These are phyloP conservation scores for Leishmania amazonensis DNA, from an alignment of 208 protist species.

Conservation along the genomic window DNA sequence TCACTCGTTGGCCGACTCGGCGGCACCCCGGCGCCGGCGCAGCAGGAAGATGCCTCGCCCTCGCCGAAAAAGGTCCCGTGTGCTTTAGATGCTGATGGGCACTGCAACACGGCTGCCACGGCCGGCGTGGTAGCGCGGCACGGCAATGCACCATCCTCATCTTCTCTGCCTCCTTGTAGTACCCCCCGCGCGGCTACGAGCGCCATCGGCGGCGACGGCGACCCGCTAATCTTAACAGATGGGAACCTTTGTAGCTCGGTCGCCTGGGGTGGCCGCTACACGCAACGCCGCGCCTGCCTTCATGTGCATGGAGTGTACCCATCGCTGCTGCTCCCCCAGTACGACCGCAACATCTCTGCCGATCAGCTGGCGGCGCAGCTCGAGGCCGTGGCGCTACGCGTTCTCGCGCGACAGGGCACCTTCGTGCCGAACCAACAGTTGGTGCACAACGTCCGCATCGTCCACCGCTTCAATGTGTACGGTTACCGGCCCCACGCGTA, in stretches of 20 bases:
- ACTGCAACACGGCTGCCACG: background rate
- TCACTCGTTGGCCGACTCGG: background rate
- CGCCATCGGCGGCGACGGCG: background rate
- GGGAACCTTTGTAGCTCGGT: slow-evolving; percentile 4
- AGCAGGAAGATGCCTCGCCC: background rate
- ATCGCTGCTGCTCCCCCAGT: slow-evolving; percentile 70
- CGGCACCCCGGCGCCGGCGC: background rate
- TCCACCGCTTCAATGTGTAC: slow-evolving; percentile 68
- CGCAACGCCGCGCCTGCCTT: slow-evolving; percentile 56
- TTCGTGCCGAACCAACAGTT: slow-evolving; percentile 38
- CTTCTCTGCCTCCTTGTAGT: background rate
- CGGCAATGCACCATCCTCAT: background rate
- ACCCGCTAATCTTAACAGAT: background rate
- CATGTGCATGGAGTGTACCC: slow-evolving; percentile 86
- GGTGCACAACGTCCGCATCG: slow-evolving; percentile 72
- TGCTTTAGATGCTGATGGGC: background rate
- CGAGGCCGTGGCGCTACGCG: slow-evolving; percentile 56
- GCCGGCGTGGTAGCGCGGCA: background rate
- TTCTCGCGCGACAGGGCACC: slow-evolving; percentile 17
- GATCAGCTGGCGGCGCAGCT: slow-evolving; percentile 82
- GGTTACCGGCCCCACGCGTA: slow-evolving; percentile 53
- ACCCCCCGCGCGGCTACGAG: background rate
- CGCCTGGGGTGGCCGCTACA: slow-evolving; percentile 3
- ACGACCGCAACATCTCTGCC: slow-evolving; percentile 46
- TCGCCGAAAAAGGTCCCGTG: background rate